Evolutionary conservation across 306 rosid species (phyloP).

Genomic region (Inga leiocalycina): DNA sequence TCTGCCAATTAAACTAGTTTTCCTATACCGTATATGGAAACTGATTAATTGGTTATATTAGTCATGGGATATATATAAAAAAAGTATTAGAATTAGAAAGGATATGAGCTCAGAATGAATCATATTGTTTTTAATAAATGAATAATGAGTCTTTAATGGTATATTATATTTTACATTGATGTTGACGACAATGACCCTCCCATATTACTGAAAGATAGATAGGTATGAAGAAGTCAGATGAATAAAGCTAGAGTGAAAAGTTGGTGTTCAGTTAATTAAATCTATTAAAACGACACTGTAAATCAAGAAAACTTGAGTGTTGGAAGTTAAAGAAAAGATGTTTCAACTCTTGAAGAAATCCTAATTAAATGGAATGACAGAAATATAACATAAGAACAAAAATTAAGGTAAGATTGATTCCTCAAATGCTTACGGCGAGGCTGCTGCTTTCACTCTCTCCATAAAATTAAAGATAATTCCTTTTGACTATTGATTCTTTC

Average conservation of each 20-base stretch:
- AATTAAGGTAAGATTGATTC: neutral
- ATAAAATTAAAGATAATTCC: too few species aligned
- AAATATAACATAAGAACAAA: neutral
- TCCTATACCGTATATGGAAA: neutral
- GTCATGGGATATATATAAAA: too few species aligned
- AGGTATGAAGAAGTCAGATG: neutral
- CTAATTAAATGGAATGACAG: neutral
- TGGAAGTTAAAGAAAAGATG: neutral
- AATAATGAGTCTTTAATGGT: neutral
- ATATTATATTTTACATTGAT: neutral
- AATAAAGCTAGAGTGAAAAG: neutral
- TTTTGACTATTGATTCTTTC: too few species aligned
- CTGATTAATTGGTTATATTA: too few species aligned
- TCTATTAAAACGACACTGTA: neutral
- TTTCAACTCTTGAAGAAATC: conserved; percentile 11
- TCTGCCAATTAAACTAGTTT: neutral
- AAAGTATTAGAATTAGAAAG: too few species aligned
- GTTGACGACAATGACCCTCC: neutral
- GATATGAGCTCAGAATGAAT: too few species aligned
- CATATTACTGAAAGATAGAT: neutral
- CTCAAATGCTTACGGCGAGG: conserved; percentile 18
- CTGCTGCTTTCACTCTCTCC: conserved; percentile 37
- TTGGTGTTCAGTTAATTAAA: neutral
- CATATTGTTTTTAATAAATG: too few species aligned
- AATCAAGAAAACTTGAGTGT: neutral